Conservation (phyloP, 2,329 filamentous ascomycete genomes). For the Aspergillus candidus region DNA sequence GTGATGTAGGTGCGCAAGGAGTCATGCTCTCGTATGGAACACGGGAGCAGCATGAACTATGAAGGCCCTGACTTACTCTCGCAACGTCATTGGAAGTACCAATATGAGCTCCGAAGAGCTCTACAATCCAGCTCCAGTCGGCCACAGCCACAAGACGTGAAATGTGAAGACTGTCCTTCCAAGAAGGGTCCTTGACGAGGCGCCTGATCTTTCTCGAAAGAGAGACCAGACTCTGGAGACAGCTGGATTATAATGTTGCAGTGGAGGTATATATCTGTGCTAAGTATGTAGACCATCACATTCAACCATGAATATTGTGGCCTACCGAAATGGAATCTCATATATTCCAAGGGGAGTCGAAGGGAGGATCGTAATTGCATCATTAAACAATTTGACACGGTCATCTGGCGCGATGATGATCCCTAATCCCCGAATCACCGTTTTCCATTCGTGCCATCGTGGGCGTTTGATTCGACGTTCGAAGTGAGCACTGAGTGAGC, state of each 20-base stretch:
- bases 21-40: slow-evolving; percentile 40
- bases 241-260: slow-evolving; percentile 33
- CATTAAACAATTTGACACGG: too few relatives aligned
- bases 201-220: too few relatives aligned
- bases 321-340: background rate
- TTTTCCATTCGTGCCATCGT: too few relatives aligned
- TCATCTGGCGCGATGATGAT: too few relatives aligned
- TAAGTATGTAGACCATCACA: background rate
- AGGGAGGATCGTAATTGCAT: background rate
- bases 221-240: slow-evolving; percentile 14
- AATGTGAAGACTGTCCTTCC: slow-evolving; percentile 32
- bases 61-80: slow-evolving; percentile 40
- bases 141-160: slow-evolving; percentile 39
- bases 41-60: slow-evolving; percentile 41
- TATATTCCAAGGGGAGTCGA: too few relatives aligned
- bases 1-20: slow-evolving; percentile 41
- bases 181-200: slow-evolving; percentile 26
- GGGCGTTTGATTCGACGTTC: too few relatives aligned
- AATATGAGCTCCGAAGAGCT: slow-evolving; percentile 9
- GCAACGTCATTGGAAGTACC: slow-evolving; percentile 24
- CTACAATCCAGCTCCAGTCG: slow-evolving; percentile 36
- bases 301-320: background rate
- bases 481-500: too few relatives aligned
- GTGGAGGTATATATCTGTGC: background rate
- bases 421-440: too few relatives aligned